phyloP scores from a whole-genome alignment of 176 grass and related monocot species.

The Bromus sterilis region DNA sequence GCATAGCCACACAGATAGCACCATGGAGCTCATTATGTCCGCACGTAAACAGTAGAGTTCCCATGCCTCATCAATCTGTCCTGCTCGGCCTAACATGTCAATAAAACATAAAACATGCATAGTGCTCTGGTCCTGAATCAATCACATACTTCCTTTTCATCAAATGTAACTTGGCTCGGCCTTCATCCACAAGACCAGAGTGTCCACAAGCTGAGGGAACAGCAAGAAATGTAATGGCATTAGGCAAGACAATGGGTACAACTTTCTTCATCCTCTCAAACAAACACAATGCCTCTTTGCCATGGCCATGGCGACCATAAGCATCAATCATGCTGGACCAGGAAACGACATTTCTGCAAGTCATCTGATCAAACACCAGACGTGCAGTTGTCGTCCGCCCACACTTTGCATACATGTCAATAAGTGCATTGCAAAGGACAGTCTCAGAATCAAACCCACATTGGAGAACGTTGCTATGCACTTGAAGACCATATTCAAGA shows the following conservation, averaged over 20 bases:
- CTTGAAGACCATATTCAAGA: conserved; percentile 28
- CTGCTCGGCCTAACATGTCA: conserved; percentile 45
- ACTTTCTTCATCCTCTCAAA: conserved; percentile 43
- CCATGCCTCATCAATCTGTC: conserved; percentile 55
- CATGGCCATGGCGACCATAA: conserved; percentile 35
- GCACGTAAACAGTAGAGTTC: conserved; percentile 37
- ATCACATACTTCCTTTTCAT: conserved; percentile 51
- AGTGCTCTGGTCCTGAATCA: conserved; percentile 42
- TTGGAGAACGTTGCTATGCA: conserved; percentile 42
- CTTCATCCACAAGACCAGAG: conserved; percentile 53
- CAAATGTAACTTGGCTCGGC: conserved; percentile 17
- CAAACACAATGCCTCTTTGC: conserved; percentile 30
- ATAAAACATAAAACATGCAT: conserved; percentile 53
- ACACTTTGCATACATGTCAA: conserved; percentile 70
- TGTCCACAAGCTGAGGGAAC: conserved; percentile 57
- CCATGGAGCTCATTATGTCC: background rate
- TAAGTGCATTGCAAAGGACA: conserved; percentile 48
- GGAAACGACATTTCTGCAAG: conserved; percentile 45
- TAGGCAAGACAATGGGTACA: conserved; percentile 33
- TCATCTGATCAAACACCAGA: conserved; percentile 31
- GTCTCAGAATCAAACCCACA: conserved; percentile 41
- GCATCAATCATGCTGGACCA: conserved; percentile 61
- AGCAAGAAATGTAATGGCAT: conserved; percentile 51
- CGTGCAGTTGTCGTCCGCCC: conserved; percentile 21
- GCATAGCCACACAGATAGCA: conserved; percentile 49